Evolutionary conservation across 73 alveolate genomes (phyloP), one percentile per base, ranked within the genome.

Genomic region (Paramecium primaurelia): DNA sequence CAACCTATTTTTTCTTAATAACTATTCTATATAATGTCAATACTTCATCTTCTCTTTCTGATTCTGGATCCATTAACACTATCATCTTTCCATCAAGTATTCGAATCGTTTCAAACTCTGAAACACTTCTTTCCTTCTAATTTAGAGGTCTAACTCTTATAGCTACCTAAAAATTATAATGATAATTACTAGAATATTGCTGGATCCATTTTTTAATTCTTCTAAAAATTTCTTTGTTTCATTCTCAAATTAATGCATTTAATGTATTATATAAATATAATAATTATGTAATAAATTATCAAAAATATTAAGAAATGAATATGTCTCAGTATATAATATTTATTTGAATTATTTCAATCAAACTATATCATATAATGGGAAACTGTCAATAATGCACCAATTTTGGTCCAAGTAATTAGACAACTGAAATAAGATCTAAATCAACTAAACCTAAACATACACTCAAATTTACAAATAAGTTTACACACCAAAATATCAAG

Each of bases 1-100:
- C 12, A 97, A 75, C 60, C 99, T 91, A 93, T 97, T 96, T 92
- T 98, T 98, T 32, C 98, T 96, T 54, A 96, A 85, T 47, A 88
- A 95, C 86, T 95, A 86, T 71, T 86, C n/a, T 58, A 92, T 94
- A 59, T 71, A 1, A 45, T 54, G 60, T 88, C 85, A 58, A 87
- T 36, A 34, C 91, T 47, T 87, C 94, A 71, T 89, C 75, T 12
- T 69, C 88, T 71, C 58, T 89, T 14, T 89, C 94, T 30, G 71
- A 71, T 11, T 68, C 91, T 18, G 96, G 96, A 73, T 93, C 96
- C 25, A 92, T 44, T 28, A 93, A 54, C 3, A 93, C 92, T 16
- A 93, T 92, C 75, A 93, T 92, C 58, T 84, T 92, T 6, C 85
- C 93, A 58, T 93, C 96, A 28, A 93, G 28, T 36, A 93, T 93